phyloP scores from a whole-genome alignment of 192 early-diverging fungal genomes.

The Phlyctochytrium planicorne region DNA sequence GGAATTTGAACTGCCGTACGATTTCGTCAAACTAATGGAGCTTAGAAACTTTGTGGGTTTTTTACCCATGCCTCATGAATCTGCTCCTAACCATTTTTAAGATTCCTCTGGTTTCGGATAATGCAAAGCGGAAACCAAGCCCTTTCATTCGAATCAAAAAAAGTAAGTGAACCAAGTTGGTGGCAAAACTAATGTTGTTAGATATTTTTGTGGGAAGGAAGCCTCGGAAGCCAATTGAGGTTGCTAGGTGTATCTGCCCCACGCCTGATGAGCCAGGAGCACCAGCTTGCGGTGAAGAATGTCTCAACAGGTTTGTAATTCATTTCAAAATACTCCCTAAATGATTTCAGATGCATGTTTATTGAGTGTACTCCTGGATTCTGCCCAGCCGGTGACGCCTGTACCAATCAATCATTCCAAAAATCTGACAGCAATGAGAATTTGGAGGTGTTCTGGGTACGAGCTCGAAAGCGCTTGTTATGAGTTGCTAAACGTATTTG shows the following conservation, averaged over 20 bases:
- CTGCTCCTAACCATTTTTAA: no score
- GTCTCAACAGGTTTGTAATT: conserved; percentile 61
- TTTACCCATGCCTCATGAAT: no score
- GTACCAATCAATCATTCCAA: conserved; percentile 79
- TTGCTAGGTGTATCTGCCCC: conserved; percentile 61
- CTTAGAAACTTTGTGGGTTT: no score
- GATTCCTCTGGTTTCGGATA: background rate
- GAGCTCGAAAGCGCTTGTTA: background rate
- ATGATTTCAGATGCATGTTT: conserved; percentile 49
- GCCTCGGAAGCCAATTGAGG: conserved; percentile 48
- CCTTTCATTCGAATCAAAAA: conserved; percentile 53
- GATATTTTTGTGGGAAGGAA: conserved; percentile 78
- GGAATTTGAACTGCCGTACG: conserved; percentile 69
- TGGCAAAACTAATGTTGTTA: no score
- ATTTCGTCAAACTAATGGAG: no score
- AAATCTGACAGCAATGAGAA: conserved; percentile 44
- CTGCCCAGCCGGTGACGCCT: conserved; percentile 68
- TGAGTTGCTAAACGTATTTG: no score
- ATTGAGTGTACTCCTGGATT: conserved; percentile 69
- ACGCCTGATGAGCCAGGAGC: conserved; percentile 51
- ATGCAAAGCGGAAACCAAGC: conserved; percentile 34
- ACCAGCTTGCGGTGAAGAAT: conserved; percentile 68
- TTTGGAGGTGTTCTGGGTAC: conserved; percentile 67
- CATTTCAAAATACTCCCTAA: background rate
- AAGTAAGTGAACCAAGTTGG: conserved; percentile 57